Percentiles rank a stretch among this genome's conserved stretches.
These are phyloP conservation scores for Chimonanthus salicifolius DNA, from an alignment of 164 flowering plant species.

Conservation along the genomic window DNA sequence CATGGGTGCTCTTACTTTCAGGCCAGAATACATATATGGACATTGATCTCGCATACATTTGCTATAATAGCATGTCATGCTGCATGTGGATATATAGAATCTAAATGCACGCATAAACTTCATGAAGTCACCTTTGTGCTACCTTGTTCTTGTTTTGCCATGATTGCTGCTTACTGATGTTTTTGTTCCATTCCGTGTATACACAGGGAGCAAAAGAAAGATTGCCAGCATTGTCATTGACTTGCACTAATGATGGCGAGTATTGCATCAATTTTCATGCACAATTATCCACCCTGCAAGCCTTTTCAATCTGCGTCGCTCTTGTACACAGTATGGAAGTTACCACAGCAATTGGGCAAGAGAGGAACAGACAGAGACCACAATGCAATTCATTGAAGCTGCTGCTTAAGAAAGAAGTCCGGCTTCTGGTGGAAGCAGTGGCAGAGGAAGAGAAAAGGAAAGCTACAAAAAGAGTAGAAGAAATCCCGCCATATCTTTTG, in stretches of 20 bases:
- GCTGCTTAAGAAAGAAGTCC: constrained; percentile 59
- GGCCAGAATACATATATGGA: neutral
- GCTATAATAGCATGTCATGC: neutral
- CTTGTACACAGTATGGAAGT: constrained; percentile 59
- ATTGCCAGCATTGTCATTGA: constrained; percentile 58
- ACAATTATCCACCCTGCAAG: constrained; percentile 72
- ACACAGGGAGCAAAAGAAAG: constrained; percentile 66
- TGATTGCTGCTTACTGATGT: neutral
- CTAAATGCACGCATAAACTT: neutral
- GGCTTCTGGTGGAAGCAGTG: constrained; percentile 46
- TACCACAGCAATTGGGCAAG: constrained; percentile 24
- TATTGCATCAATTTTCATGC: constrained; percentile 86
- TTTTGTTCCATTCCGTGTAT: neutral
- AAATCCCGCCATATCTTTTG: constrained; percentile 35
- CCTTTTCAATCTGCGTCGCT: constrained; percentile 81
- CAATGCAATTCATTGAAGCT: constrained; percentile 53
- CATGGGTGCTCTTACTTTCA: neutral
- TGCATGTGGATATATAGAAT: no score
- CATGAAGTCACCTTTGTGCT: neutral
- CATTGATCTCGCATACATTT: neutral
- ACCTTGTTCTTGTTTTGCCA: neutral
- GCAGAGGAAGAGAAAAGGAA: constrained; percentile 52
- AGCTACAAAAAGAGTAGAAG: constrained; percentile 30
- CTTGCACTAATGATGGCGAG: constrained; percentile 38
- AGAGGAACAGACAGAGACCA: constrained; percentile 24